Percentiles rank a stretch among this genome's conserved stretches.
These are phyloP conservation scores for Melastoma candidum DNA, from an alignment of 441 rosid species.

Conservation along the genomic window DNA sequence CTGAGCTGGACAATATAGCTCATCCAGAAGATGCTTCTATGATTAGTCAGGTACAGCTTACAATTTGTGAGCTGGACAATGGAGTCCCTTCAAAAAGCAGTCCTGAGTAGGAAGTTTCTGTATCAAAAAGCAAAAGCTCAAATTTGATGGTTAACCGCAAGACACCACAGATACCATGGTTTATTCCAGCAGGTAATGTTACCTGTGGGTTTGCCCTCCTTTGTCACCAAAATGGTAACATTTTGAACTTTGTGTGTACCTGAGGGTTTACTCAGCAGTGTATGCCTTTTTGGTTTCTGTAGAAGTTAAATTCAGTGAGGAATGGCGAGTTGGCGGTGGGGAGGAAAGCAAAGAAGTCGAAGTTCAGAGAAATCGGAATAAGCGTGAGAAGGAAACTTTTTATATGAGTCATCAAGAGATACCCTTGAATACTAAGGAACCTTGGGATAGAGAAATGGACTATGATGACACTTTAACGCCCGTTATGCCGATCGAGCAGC, in stretches of 20 bases:
- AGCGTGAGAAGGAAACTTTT: conserved; percentile 75
- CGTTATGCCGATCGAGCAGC: conserved; percentile 78
- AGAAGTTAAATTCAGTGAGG: conserved; percentile 49
- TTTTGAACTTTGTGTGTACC: conserved; percentile 11
- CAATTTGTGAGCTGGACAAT: conserved; percentile 39
- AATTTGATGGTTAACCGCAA: conserved; percentile 36
- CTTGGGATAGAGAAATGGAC: conserved; percentile 97
- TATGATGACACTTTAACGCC: conserved; percentile 85
- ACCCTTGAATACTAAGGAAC: conserved; percentile 85
- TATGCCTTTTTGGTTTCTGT: conserved; percentile 31
- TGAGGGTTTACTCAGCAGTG: conserved; percentile 19
- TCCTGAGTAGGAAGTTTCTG: conserved; percentile 25
- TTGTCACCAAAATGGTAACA: conserved; percentile 11
- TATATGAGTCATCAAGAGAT: conserved; percentile 44
- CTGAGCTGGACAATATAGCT: conserved; percentile 38
- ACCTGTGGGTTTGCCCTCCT: conserved; percentile 21
- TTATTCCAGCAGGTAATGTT: conserved; percentile 68
- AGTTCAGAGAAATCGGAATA: conserved; percentile 72
- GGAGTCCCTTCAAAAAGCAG: conserved; percentile 23
- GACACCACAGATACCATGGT: conserved; percentile 62
- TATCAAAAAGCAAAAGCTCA: conserved; percentile 29
- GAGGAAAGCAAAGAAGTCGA: conserved; percentile 92
- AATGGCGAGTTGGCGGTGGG: conserved; percentile 75
- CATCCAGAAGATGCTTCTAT: conserved; percentile 23
- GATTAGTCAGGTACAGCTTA: conserved; percentile 6